Percentiles rank a stretch among this genome's conserved stretches.
Conservation (phyloP, 83 land plant genomes). For the Larix sibirica region DNA sequence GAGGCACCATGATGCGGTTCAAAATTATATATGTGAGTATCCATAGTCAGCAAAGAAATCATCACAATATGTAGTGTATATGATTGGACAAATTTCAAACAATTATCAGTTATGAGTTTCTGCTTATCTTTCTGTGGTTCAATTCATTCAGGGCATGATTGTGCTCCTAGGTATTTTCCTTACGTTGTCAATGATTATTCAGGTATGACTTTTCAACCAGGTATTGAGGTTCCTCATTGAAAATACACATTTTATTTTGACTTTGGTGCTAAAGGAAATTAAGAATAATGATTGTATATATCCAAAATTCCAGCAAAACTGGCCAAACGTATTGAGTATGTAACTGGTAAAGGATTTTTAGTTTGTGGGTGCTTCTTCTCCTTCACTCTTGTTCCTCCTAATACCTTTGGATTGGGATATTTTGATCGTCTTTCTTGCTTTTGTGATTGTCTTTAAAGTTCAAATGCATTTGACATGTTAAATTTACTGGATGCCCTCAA, state of each 20-base stretch:
- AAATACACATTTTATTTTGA: not conserved
- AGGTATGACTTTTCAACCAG: not conserved
- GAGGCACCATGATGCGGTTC: conserved; percentile 22
- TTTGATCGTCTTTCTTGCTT: not conserved
- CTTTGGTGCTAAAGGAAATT: not conserved
- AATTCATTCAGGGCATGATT: conserved; percentile 9
- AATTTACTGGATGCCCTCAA: not conserved
- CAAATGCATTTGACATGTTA: not conserved
- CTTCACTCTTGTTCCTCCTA: not conserved
- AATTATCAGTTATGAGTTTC: not conserved
- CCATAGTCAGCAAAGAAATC: not conserved
- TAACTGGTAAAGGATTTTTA: not conserved
- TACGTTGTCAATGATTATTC: conserved; percentile 7
- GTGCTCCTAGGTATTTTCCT: conserved; percentile 4
- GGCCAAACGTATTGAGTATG: not conserved
- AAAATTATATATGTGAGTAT: conserved; percentile 40
- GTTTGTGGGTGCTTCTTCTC: not conserved
- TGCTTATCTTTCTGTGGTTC: not conserved
- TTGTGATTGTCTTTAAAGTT: not conserved
- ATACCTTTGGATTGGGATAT: not conserved
- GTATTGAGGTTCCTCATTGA: not conserved
- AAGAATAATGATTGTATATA: not conserved
- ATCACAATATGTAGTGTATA: not conserved
- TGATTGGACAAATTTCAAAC: not conserved
- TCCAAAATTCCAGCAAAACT: not conserved